Conservation (phyloP, 495 filamentous ascomycete species). For the Neurospora hispaniola region DNA sequence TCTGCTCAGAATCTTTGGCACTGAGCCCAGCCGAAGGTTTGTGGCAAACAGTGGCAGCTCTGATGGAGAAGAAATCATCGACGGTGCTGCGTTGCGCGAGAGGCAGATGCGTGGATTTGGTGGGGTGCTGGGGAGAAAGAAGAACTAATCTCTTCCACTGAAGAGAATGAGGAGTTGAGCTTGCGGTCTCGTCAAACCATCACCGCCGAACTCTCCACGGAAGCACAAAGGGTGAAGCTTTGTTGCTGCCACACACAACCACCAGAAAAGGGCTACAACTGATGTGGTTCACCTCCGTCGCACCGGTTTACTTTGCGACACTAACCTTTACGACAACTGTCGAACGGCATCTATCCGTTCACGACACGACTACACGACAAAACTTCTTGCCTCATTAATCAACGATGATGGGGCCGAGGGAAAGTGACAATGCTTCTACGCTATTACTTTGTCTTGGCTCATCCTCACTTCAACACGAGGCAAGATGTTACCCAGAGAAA, state of each 20-base stretch:
- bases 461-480: neutral
- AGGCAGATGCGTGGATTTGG: conserved; percentile 55
- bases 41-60: conserved; percentile 23
- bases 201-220: conserved; percentile 9
- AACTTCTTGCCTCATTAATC: neutral
- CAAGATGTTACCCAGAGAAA: neutral
- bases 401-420: conserved; percentile 3
- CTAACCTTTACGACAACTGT: neutral
- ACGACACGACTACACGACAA: neutral
- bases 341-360: neutral
- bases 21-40: conserved; percentile 36
- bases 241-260: conserved; percentile 1
- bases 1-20: conserved; percentile 53
- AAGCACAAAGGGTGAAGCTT: conserved; percentile 12
- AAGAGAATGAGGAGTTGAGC: conserved; percentile 7
- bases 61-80: conserved; percentile 41
- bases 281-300: neutral
- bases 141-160: neutral
- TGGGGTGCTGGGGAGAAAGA: conserved; percentile 41
- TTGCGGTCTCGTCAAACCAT: neutral
- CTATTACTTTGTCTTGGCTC: conserved; percentile 21
- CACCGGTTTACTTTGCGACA: neutral
- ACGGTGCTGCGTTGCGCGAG: conserved; percentile 64
- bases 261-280: neutral
- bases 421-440: conserved; percentile 33